A percentile compares a stretch with the other conserved stretches of the same genome.
phyloP scores from a whole-genome alignment of 768 basidiomycete genomes.

The Crepidotus variabilis region DNA sequence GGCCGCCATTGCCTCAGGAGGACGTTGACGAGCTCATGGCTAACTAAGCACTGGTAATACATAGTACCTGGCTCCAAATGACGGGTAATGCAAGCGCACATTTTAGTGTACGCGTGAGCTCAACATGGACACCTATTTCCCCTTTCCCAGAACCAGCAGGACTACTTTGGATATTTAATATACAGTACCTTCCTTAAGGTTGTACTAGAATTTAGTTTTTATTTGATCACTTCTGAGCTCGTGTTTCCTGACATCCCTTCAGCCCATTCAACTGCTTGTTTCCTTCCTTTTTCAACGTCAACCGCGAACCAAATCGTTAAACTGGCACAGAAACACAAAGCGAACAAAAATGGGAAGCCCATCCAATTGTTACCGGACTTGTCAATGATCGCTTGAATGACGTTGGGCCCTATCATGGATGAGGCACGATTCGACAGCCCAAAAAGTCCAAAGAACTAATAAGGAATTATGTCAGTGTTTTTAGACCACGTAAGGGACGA shows the following conservation, averaged over 20 bases:
- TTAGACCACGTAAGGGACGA: not conserved
- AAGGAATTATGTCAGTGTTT: not conserved
- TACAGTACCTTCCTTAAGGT: too few species aligned
- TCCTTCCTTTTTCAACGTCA: conserved; percentile 58
- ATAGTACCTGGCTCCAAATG: not conserved
- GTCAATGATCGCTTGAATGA: conserved; percentile 81
- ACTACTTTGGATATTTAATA: too few species aligned
- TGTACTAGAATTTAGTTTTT: too few species aligned
- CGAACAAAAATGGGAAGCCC: conserved; percentile 83
- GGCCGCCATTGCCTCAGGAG: not conserved
- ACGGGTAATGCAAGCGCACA: too few species aligned
- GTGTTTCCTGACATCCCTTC: conserved; percentile 21
- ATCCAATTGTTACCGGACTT: conserved; percentile 71
- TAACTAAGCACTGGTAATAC: not conserved
- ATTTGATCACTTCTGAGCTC: conserved; percentile 1
- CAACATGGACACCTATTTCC: too few species aligned
- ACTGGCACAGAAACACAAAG: conserved; percentile 60
- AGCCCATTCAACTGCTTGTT: conserved; percentile 61
- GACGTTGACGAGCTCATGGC: not conserved
- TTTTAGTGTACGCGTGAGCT: too few species aligned
- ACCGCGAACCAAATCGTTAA: conserved; percentile 76
- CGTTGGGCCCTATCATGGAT: conserved; percentile 85
- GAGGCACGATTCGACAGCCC: conserved; percentile 82
- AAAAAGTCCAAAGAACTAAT: conserved; percentile 82
- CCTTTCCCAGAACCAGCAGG: too few species aligned